Conservation (phyloP, 148 eudicot genomes). For the Vaccinium myrtillus region DNA sequence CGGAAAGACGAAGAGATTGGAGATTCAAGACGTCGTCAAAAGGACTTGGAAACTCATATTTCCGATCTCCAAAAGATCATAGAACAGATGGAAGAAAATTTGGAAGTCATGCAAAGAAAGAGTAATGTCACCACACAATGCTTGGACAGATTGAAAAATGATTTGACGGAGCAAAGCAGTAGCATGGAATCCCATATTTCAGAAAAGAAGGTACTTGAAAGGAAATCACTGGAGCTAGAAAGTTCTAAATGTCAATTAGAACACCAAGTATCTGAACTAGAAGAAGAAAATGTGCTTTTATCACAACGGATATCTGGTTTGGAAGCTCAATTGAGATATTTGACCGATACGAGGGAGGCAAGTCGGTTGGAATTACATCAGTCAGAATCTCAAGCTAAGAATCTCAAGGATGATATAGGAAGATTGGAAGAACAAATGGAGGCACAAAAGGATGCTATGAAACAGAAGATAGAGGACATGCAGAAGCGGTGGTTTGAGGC, state of each 20-base stretch:
- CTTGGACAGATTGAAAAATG: slow-evolving; percentile 32
- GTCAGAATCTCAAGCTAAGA: slow-evolving; percentile 37
- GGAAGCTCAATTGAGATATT: slow-evolving; percentile 60
- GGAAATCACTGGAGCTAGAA: slow-evolving; percentile 45
- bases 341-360: slow-evolving; percentile 57
- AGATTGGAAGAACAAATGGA: slow-evolving; percentile 42
- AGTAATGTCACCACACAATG: slow-evolving; percentile 19
- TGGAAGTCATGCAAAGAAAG: slow-evolving; percentile 34
- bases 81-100: slow-evolving; percentile 25
- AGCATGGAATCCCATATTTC: slow-evolving; percentile 36
- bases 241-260: slow-evolving; percentile 53
- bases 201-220: slow-evolving; percentile 44
- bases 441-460: slow-evolving; percentile 36
- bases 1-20: slow-evolving; percentile 41
- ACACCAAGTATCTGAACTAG: slow-evolving; percentile 41
- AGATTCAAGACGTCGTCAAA: slow-evolving; percentile 26
- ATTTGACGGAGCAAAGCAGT: slow-evolving; percentile 27
- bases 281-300: slow-evolving; percentile 59
- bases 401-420: slow-evolving; percentile 41
- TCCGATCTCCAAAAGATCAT: slow-evolving; percentile 32
- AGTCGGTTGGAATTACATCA: slow-evolving; percentile 46
- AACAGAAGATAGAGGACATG: slow-evolving; percentile 44
- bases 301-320: slow-evolving; percentile 57
- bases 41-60: slow-evolving; percentile 41
- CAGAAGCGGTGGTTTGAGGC: slow-evolving; percentile 55